phyloP scores from a whole-genome alignment of 2,329 filamentous ascomycete species.

The Chaetomiaceae sp. region DNA sequence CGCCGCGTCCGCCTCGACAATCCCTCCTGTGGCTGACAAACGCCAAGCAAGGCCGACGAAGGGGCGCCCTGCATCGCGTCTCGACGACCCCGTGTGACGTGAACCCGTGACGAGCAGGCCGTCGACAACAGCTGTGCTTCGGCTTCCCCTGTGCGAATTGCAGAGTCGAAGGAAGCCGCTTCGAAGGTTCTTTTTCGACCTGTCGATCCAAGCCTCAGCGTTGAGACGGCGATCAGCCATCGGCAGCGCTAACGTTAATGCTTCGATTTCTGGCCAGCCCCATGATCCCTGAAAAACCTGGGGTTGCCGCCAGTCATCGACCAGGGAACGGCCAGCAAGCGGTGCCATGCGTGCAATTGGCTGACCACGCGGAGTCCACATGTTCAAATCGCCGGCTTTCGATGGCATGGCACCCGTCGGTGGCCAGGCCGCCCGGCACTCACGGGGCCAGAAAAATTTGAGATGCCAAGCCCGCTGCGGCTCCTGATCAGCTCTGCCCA shows the following conservation, averaged over 20 bases:
- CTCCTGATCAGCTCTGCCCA: neutral
- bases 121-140: no score
- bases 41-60: neutral
- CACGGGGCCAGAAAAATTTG: slow-evolving; percentile 8
- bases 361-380: neutral
- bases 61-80: no score
- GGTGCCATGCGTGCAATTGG: neutral
- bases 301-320: slow-evolving; percentile 10
- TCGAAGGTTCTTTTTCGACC: no score
- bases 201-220: no score
- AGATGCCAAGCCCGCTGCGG: slow-evolving; percentile 4
- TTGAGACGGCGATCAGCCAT: no score
- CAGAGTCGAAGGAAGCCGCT: no score
- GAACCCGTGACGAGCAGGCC: no score
- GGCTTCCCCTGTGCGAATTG: no score
- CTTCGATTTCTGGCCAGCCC: no score
- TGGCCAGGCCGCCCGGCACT: neutral
- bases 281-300: slow-evolving; percentile 23
- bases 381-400: neutral
- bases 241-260: no score
- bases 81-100: no score
- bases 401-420: neutral
- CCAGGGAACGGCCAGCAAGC: neutral
- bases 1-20: neutral
- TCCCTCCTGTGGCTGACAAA: no score